Evolutionary conservation across 2,329 filamentous ascomycete species (phyloP), one percentile per base, ranked within the genome.

Genomic region (Clonostachys byssicola): DNA sequence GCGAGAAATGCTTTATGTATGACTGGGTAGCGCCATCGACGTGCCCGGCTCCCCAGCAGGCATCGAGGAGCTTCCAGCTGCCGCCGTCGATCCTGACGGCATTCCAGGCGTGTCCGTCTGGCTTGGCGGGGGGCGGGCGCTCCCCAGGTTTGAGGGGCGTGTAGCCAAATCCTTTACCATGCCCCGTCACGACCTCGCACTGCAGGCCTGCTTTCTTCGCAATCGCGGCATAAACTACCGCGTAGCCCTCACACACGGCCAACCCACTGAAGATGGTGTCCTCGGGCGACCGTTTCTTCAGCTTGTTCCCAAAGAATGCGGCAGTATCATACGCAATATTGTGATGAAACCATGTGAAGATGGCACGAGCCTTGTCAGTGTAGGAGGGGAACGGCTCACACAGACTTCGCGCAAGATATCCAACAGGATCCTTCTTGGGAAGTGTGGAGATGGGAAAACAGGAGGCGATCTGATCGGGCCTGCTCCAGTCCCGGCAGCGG

Each of bases 311-410:
- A 60, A 95, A 95, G 70, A 96, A 95, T 20, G 85, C 79, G 23
- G 81, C 76, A 0, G 83, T 82, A 61, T 97, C 89, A 63, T 97
- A 99, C 42, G 77, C 77, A 49, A 99, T 85, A 57, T 97, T 97
- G 66, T 97, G 85, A 66, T 97, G 92, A 39, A 92, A 83, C 94
- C 94, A 99, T 2, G 88, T 89, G 62, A 97, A 97, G 50, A 99
- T 89, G 3, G 84, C 90, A 30, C 94, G 80, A 3, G 94, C 92
- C 70, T 96, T 96, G 65, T 97, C 92, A 0, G 92, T 96, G 2
- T 74, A 70, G 1, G 89, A 96, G 1, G 82, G 68, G 60, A 97
- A 96, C 0, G 88, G 86, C 5, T 77, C 74, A 48, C 90, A 95
- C 17, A 97, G 78, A 45, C 88, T 81, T 45, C 81, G 78, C 0